These are phyloP conservation scores for Venturia oleaginea DNA, from an alignment of 2,329 filamentous ascomycete species.

Conservation along the genomic window DNA sequence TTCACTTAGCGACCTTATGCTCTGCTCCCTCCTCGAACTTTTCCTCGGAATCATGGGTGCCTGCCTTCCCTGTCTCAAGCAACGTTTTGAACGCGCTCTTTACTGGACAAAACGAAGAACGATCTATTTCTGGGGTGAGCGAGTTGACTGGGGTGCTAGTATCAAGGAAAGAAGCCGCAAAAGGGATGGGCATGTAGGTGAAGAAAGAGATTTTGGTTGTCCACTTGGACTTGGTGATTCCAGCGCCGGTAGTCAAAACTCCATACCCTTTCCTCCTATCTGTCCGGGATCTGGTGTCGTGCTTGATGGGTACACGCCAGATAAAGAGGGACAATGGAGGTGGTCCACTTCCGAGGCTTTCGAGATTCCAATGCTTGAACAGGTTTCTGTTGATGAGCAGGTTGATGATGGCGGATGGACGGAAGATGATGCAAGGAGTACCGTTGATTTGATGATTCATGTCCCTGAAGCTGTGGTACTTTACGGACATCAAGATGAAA, in stretches of 20 bases:
- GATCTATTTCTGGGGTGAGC: background rate
- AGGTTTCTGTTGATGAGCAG: background rate
- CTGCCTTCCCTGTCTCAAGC: background rate
- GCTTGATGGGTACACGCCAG: background rate
- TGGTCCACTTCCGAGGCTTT: background rate
- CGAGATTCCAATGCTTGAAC: background rate
- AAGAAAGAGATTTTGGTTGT: background rate
- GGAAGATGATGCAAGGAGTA: background rate
- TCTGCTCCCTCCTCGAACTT: background rate
- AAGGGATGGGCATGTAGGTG: background rate
- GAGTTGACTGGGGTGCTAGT: background rate
- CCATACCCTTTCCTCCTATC: background rate
- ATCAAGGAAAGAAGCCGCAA: background rate
- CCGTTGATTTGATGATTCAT: background rate
- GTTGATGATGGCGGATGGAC: background rate
- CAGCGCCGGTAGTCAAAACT: background rate
- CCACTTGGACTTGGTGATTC: background rate
- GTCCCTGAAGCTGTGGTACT: background rate
- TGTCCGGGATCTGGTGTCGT: background rate
- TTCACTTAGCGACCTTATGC: constrained; percentile 1
- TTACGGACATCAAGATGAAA: background rate
- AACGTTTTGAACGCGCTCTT: background rate
- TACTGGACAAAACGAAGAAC: constrained; percentile 3
- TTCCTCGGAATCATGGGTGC: constrained; percentile 8
- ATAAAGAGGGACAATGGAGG: constrained; percentile 1